Percentiles rank a stretch among this genome's conserved stretches.
Evolutionary conservation across 306 rosid genomes (phyloP).

Genomic region (Quercus gilva): DNA sequence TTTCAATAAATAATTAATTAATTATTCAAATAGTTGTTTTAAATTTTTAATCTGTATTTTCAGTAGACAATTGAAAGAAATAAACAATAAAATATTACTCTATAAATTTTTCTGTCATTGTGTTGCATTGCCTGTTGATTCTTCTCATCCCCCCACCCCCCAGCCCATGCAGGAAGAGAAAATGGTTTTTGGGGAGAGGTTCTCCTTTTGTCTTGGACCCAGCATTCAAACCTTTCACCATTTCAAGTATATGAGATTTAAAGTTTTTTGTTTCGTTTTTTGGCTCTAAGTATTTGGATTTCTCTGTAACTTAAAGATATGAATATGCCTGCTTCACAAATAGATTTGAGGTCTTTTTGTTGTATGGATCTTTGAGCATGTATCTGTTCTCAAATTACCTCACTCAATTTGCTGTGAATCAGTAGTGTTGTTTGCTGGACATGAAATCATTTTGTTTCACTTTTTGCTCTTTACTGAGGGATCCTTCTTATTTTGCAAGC

Average conservation of each 20-base stretch:
- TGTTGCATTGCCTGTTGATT: neutral
- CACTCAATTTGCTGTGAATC: neutral
- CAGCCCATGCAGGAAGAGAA: too few species aligned
- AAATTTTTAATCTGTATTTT: neutral
- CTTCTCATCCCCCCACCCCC: too few species aligned
- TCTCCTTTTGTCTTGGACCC: conserved; percentile 5
- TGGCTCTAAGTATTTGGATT: neutral
- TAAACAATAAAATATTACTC: neutral
- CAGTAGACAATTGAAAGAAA: neutral
- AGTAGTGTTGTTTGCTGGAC: conserved; percentile 9
- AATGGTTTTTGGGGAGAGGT: neutral
- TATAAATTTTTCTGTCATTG: neutral
- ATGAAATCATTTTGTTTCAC: conserved; percentile 7
- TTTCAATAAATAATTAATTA: neutral
- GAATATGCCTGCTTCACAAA: neutral
- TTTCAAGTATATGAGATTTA: neutral
- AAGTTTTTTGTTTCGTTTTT: neutral
- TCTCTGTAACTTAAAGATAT: neutral
- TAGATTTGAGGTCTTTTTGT: neutral
- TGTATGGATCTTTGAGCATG: conserved; percentile 5
- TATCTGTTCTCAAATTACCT: neutral
- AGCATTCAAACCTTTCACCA: neutral
- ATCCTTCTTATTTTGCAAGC: conserved; percentile 32
- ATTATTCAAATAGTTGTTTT: too few species aligned
- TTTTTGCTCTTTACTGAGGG: conserved; percentile 13